A percentile compares a stretch with the other conserved stretches of the same genome.
These are phyloP conservation scores for Leccinum angustisporum DNA, from an alignment of 1,284 basidiomycete species.

Conservation along the genomic window DNA sequence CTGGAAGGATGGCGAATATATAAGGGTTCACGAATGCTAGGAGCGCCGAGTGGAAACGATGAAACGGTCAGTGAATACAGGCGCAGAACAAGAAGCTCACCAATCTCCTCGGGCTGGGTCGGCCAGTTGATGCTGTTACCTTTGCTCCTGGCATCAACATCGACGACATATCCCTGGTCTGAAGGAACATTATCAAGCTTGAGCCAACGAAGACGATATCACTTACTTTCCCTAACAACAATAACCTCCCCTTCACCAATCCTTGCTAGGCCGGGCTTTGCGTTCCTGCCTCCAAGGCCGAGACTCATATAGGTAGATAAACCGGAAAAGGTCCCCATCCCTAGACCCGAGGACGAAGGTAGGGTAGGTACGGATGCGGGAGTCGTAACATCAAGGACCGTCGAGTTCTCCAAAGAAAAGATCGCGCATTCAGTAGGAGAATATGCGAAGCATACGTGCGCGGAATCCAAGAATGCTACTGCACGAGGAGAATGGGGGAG, in stretches of 20 bases:
- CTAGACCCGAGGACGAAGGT: conserved; percentile 43
- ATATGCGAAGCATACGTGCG: conserved; percentile 74
- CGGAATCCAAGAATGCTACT: conserved; percentile 65
- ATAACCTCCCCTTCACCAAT: conserved; percentile 70
- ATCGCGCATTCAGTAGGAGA: conserved; percentile 73
- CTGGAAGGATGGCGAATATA: conserved; percentile 76
- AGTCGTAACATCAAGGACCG: conserved; percentile 57
- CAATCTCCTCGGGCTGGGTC: conserved; percentile 77
- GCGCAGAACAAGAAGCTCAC: conserved; percentile 38
- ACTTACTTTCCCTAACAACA: conserved; percentile 80
- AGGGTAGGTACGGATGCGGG: conserved; percentile 41
- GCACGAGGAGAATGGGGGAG: conserved; percentile 85
- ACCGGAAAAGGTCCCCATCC: conserved; percentile 69
- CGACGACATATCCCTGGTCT: conserved; percentile 79
- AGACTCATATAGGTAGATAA: conserved; percentile 89
- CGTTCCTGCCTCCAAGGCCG: conserved; percentile 69
- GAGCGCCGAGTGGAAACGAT: not conserved
- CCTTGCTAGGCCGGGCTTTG: conserved; percentile 64
- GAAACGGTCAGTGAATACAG: not conserved
- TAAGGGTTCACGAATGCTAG: conserved; percentile 83
- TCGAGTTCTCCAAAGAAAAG: conserved; percentile 65
- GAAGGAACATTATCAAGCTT: conserved; percentile 1
- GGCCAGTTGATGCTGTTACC: conserved; percentile 72
- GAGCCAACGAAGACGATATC: not conserved
- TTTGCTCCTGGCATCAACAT: conserved; percentile 67